Evolutionary conservation across 2,329 filamentous ascomycete species (phyloP), one percentile per base, ranked within the genome.

Genomic region (Claviceps fusiformis): DNA sequence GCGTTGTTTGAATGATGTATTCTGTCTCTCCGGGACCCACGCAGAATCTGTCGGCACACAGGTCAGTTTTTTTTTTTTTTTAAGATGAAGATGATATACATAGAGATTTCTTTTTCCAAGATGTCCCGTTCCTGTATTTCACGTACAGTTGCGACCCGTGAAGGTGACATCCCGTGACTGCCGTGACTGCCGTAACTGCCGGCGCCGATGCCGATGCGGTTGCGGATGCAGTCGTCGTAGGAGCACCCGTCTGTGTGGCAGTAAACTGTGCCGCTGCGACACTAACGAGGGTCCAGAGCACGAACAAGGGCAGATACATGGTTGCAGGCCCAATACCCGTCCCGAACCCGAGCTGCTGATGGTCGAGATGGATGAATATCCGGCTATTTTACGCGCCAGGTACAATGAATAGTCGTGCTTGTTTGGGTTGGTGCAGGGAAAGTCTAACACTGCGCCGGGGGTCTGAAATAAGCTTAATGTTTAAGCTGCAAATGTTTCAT

Each of bases 1-100:
- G 70, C 7, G 76, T 74, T 3, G 73, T 68, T 52, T 71, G 68
- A 27, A 76, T 68, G 41, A 68, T 59, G 54, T 73, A 77, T 62
- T 76, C 74, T 0, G 67, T 67, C 10, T 67, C 63, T 49, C 69
- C 71, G 44, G 52, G 52, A 2, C 68, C 71, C 60, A 76, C 67
- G 60, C 76, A 79, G 58, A 67, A 72, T 15, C 75, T 77, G 57
- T 33, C 37, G n/a, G 7, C 24, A 11, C 10, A n/a, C 5, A 29
- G 19, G 39, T 54, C 9, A 55, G 48, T 55, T 43, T 41, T 31
- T 19, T 19, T 19, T 19, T 19, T 19, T 19, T 19, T 19, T 19
- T n/a, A n/a, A 19, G 19, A 19, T 19, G 15, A 4, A 33, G 13
- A 19, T 19, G 29, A 33, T n/a, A 8, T 33, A 33, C 15, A 9